A percentile compares a stretch with the other conserved stretches of the same genome.
These are phyloP conservation scores for Phascolomyces articulosus DNA, from an alignment of 371 early-diverging fungal genomes.

Conservation along the genomic window DNA sequence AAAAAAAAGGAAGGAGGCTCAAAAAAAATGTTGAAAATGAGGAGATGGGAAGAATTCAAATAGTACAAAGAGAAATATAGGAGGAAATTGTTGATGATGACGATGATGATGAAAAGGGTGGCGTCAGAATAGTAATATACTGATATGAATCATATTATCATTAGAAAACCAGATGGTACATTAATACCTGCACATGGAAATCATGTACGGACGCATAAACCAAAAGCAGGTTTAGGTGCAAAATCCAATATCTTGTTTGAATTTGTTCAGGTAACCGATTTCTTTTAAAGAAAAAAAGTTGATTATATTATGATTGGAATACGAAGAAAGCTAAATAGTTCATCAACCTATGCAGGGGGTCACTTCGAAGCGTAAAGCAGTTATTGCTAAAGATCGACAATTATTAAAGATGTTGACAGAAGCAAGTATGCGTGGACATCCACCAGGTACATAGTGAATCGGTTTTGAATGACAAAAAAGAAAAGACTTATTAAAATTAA, in stretches of 20 bases:
- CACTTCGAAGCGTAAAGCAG: constrained; percentile 81
- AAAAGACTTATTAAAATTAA: neutral
- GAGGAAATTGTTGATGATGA: too few species aligned
- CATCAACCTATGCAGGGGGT: constrained; percentile 47
- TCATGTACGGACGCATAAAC: constrained; percentile 22
- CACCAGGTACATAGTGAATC: constrained; percentile 48
- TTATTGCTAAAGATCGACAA: constrained; percentile 76
- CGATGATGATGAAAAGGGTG: too few species aligned
- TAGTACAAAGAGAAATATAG: too few species aligned
- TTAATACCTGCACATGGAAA: constrained; percentile 34
- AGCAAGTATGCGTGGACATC: constrained; percentile 66
- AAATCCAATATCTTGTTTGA: constrained; percentile 50
- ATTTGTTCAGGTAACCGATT: constrained; percentile 63
- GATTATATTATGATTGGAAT: too few species aligned
- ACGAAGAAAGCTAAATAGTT: too few species aligned
- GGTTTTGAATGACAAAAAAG: too few species aligned
- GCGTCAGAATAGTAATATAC: constrained; percentile 1
- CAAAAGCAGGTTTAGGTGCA: constrained; percentile 28
- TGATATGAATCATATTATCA: neutral
- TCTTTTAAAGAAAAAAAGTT: neutral
- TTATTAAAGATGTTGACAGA: constrained; percentile 74
- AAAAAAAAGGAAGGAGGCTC: neutral
- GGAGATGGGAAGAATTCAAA: too few species aligned
- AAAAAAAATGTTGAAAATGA: neutral
- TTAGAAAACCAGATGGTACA: constrained; percentile 55